phyloP scores from a whole-genome alignment of 2,329 filamentous ascomycete genomes.

The Colletotrichum melonis region DNA sequence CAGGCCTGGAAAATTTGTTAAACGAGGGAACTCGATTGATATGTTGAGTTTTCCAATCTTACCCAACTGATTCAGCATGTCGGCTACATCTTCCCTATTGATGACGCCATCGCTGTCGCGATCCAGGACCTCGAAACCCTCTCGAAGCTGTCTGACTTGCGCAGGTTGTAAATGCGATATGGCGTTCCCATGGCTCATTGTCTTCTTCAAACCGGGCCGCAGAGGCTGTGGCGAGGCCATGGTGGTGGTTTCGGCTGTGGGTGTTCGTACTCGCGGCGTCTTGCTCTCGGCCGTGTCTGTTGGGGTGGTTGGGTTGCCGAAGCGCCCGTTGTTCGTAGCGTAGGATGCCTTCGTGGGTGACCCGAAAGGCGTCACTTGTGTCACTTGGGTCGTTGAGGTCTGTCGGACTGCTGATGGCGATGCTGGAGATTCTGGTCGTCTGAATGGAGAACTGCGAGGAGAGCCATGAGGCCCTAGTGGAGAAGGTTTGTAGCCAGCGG shows the following conservation, averaged over 20 bases:
- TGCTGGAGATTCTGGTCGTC: slow-evolving; percentile 70
- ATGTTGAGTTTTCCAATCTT: slow-evolving; percentile 32
- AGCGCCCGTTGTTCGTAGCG: slow-evolving; percentile 42
- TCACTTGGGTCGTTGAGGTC: slow-evolving; percentile 45
- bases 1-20: slow-evolving; percentile 65
- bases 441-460: slow-evolving; percentile 74
- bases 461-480: slow-evolving; percentile 76
- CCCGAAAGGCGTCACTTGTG: slow-evolving; percentile 63
- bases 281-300: slow-evolving; percentile 50
- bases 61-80: slow-evolving; percentile 90
- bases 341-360: slow-evolving; percentile 65
- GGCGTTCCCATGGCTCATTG: slow-evolving; percentile 61
- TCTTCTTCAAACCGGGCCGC: slow-evolving; percentile 46
- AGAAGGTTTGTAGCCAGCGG: slow-evolving; percentile 74
- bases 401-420: slow-evolving; percentile 75
- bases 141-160: slow-evolving; percentile 87
- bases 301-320: slow-evolving; percentile 55
- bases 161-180: slow-evolving; percentile 81
- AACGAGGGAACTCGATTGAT: slow-evolving; percentile 1
- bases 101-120: slow-evolving; percentile 87
- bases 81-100: slow-evolving; percentile 83
- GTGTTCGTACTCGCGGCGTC: slow-evolving; percentile 48
- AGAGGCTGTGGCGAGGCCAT: slow-evolving; percentile 50
- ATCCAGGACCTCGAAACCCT: slow-evolving; percentile 94
- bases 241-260: slow-evolving; percentile 44